Percentiles rank a stretch among this genome's conserved stretches.
phyloP scores from a whole-genome alignment of 495 filamentous ascomycete genomes.

The Glarea lozoyensis region DNA sequence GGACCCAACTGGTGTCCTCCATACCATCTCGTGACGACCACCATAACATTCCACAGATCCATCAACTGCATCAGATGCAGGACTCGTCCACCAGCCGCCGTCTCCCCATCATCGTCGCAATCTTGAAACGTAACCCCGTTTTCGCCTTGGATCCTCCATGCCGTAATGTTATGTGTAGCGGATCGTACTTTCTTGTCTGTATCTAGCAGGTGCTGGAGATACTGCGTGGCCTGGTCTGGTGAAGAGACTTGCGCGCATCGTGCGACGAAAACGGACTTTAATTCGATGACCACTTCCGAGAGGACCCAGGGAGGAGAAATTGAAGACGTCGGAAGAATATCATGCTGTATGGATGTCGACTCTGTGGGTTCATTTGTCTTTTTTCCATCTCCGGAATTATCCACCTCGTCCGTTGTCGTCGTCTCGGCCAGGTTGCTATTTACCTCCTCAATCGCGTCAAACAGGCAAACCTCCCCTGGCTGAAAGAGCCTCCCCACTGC shows the following conservation, averaged over 20 bases:
- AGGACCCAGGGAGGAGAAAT: too few relatives aligned
- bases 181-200: constrained; percentile 73
- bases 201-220: constrained; percentile 60
- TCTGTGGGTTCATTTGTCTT: background rate
- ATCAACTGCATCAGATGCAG: constrained; percentile 89
- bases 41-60: constrained; percentile 85
- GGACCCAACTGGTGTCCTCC: constrained; percentile 83
- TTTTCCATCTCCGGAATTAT: background rate
- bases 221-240: constrained; percentile 57
- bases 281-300: constrained; percentile 63
- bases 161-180: constrained; percentile 86
- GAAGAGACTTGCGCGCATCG: constrained; percentile 59
- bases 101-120: constrained; percentile 93
- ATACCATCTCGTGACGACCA: constrained; percentile 95
- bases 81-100: constrained; percentile 79
- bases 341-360: too few relatives aligned
- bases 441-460: constrained; percentile 70
- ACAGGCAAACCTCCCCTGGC: constrained; percentile 75
- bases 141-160: constrained; percentile 41
- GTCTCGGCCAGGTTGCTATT: constrained; percentile 14
- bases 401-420: background rate
- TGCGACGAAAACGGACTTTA: constrained; percentile 83
- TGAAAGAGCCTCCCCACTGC: constrained; percentile 56
- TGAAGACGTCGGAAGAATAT: too few relatives aligned
- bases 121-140: constrained; percentile 63